Percentiles rank a stretch among this genome's conserved stretches.
Evolutionary conservation across 2,329 filamentous ascomycete species (phyloP).

Genomic region (Clonostachys chloroleuca): DNA sequence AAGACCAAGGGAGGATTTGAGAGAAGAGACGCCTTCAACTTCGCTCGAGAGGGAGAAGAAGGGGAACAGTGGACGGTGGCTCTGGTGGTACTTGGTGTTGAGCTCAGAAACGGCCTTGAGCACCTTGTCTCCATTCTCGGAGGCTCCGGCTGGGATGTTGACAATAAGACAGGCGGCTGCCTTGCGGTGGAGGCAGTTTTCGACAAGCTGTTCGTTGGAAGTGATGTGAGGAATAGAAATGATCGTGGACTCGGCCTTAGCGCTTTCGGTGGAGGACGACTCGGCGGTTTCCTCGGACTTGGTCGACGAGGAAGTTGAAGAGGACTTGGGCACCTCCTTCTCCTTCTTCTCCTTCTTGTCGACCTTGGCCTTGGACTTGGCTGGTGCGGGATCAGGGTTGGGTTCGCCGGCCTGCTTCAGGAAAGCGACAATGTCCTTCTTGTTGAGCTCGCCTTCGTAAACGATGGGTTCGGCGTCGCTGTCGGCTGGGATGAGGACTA

Average conservation of each 20-base stretch:
- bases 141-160: conserved; percentile 53
- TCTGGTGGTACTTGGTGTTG: conserved; percentile 67
- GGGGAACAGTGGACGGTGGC: conserved; percentile 70
- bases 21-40: conserved; percentile 33
- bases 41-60: conserved; percentile 69
- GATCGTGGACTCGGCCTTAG: conserved; percentile 20
- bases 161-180: conserved; percentile 81
- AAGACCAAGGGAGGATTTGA: conserved; percentile 50
- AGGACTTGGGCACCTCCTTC: conserved; percentile 13
- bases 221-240: conserved; percentile 63
- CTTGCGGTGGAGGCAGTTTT: conserved; percentile 70
- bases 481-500: conserved; percentile 70
- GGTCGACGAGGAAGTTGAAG: neutral
- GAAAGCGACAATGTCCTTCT: conserved; percentile 76
- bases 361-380: conserved; percentile 21
- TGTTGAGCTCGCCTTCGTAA: conserved; percentile 83
- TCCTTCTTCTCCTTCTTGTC: conserved; percentile 28
- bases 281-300: neutral
- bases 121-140: conserved; percentile 48
- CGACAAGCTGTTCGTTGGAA: conserved; percentile 58
- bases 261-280: conserved; percentile 12
- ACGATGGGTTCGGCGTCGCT: conserved; percentile 62
- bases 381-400: conserved; percentile 65
- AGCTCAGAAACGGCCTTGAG: conserved; percentile 67
- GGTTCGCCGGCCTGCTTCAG: conserved; percentile 73